Base-by-base conservation (phyloP, 176 grass and related monocot genomes). In the Tillandsia leiboldiana region DNA sequence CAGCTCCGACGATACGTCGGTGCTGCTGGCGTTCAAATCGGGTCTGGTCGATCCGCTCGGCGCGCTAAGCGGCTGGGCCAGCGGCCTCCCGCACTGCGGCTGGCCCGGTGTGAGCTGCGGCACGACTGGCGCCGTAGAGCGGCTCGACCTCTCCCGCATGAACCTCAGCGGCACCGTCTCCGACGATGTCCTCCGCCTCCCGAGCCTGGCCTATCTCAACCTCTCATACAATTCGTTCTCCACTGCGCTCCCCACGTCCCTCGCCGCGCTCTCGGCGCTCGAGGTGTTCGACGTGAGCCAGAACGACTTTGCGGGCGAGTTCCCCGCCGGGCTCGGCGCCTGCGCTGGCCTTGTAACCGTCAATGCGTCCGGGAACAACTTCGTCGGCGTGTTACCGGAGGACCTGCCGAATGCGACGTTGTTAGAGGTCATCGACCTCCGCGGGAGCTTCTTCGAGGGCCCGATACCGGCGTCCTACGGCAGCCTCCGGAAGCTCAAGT, bases 301-400 rank as follows among this genome's bases (percentile, higher is more conserved):
- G 64, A 97, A 97, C 80, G 75, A 78, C 15, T 92, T 97, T 65
- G 77, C 75, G 8, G 89, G 93, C 58, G 67, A 28, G 26, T 97
- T 97, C 73, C 93, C 93, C 1, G 53, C 81, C 14, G 89, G 93
- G 56, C 84, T 97, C 15, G 83, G 89, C 0, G 70, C 82, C n/a
- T 97, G 86, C 67, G 53, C 71, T 0, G 79, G 47, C 48, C 78
- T 97, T 47, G 73, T 59, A 10, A n/a, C 71, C 8, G 33, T 97
- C 50, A 97, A 97, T 2, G 89, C 71, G 12, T 97, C 93, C 10
- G 81, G 83, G 64, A 97, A 97, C 81, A 90, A 90, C 72, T 97
- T 97, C 73, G 69, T 79, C 66, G 93, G 93, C 0, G 12, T 71
- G 0, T 77, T 97, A 17, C 93, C 93, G 13, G 71, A 53, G 10